Conservation (phyloP, 169 alveolate genomes). For the Eimeria zaria region DNA sequence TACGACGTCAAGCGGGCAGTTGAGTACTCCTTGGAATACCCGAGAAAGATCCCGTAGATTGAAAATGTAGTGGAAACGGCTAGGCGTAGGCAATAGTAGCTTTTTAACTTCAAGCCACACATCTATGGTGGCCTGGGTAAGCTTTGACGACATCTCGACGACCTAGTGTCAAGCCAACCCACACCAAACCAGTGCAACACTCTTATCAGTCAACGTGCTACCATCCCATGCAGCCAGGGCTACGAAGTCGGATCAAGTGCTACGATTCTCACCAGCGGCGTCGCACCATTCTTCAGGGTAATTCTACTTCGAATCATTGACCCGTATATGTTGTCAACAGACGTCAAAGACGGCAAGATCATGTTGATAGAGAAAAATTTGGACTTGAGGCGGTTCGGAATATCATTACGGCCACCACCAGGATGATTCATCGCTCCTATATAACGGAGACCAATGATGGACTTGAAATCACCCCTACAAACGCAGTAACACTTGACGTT, state of each 20-base stretch:
- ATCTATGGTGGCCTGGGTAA: constrained; percentile 96
- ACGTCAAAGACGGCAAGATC: constrained; percentile 96
- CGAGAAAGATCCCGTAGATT: constrained; percentile 98
- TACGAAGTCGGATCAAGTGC: background rate
- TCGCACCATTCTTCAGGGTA: constrained; percentile 92
- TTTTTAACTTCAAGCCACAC: constrained; percentile 92
- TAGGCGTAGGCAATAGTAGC: constrained; percentile 91
- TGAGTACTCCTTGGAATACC: constrained; percentile 97
- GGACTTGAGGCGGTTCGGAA: constrained; percentile 98
- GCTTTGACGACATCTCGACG: constrained; percentile 91
- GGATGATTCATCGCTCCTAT: constrained; percentile 98
- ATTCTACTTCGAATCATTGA: constrained; percentile 95
- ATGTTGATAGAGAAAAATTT: constrained; percentile 97
- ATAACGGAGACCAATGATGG: constrained; percentile 94
- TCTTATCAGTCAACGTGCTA: background rate
- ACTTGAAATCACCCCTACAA: constrained; percentile 95
- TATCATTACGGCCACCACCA: constrained; percentile 98
- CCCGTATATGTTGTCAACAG: constrained; percentile 98
- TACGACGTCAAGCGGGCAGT: constrained; percentile 89
- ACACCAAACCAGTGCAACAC: background rate
- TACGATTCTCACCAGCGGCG: constrained; percentile 47
- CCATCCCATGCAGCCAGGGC: background rate
- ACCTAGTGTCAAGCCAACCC: constrained; percentile 87
- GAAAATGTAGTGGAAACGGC: constrained; percentile 98
- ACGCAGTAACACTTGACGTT: background rate